Base-by-base conservation (phyloP, 2,329 filamentous ascomycete genomes). In the Torrubiellomyces zombiae region DNA sequence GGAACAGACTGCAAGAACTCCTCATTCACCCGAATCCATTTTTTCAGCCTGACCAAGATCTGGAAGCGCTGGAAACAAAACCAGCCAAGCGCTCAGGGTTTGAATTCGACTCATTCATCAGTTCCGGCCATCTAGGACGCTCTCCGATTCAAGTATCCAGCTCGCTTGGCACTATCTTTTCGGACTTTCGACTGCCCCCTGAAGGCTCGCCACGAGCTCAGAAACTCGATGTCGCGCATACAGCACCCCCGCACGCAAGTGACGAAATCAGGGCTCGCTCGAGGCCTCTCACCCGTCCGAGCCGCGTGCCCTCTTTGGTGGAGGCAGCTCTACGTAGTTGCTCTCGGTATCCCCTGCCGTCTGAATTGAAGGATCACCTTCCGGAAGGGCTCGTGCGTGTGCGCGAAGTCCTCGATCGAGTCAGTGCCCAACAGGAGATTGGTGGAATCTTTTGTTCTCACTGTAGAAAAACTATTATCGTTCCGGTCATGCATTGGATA, bases 1-100 rank as follows among this genome's bases (percentile, higher is more conserved):
- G 52, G 22, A 57, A 54, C 12, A n/a, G n/a, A n/a, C 51, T 76
- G n/a, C 42, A 46, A 9, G 55, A 55, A 4, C 46, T 79, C n/a
- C 54, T 53, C 14, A 36, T 74, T 3, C 60, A 68, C 28, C 73
- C 74, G 1, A 81, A 80, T 38, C 67, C 67, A 0, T 72, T 76
- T 31, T 51, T 62, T 28, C 48, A 59, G 25, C 56, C 59, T 7
- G 40, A 42, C 3, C n/a, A n/a, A n/a, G n/a, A n/a, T n/a, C n/a
- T n/a, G n/a, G 6, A 17, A 13, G 38, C 34, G 4, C n/a, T n/a
- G n/a, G n/a, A n/a, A n/a, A n/a, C n/a, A n/a, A n/a, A n/a, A n/a
- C n/a, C n/a, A n/a, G n/a, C n/a, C n/a, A n/a, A n/a, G n/a, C n/a
- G n/a, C n/a, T n/a, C n/a, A n/a, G n/a, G n/a, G n/a, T 26, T 28